Evolutionary conservation across 2,329 filamentous ascomycete species (phyloP).

Genomic region (Helotiales sp.): DNA sequence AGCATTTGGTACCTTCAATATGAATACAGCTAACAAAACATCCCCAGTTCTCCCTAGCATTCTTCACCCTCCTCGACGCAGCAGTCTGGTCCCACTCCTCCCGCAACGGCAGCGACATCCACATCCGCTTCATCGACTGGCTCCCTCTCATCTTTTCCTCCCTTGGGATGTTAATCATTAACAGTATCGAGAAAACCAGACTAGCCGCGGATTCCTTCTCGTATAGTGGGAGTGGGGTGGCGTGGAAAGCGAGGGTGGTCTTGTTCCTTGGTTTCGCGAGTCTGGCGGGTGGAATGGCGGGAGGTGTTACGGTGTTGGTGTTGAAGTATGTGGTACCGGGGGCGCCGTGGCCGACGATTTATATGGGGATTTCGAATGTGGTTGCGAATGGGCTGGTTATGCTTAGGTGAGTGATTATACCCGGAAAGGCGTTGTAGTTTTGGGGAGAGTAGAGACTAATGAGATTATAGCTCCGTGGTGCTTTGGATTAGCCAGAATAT

Average conservation of each 20-base stretch:
- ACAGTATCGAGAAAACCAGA: slow-evolving; percentile 66
- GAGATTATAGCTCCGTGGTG: slow-evolving; percentile 54
- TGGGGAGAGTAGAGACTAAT: slow-evolving; percentile 18
- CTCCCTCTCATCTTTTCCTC: slow-evolving; percentile 66
- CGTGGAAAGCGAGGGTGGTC: slow-evolving; percentile 68
- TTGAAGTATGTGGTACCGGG: slow-evolving; percentile 61
- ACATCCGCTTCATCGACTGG: slow-evolving; percentile 70
- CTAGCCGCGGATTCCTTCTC: slow-evolving; percentile 63
- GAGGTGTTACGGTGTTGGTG: slow-evolving; percentile 67
- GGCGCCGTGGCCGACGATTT: slow-evolving; percentile 59
- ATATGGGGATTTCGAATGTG: slow-evolving; percentile 67
- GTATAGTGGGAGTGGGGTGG: slow-evolving; percentile 62
- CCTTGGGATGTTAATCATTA: slow-evolving; percentile 71
- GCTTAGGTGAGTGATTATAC: slow-evolving; percentile 47
- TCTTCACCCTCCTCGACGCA: slow-evolving; percentile 68
- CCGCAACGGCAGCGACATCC: slow-evolving; percentile 58
- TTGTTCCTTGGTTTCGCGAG: slow-evolving; percentile 67
- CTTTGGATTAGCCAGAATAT: slow-evolving; percentile 72
- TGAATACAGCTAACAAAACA: slow-evolving; percentile 8
- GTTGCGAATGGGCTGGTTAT: slow-evolving; percentile 64
- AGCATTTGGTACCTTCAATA: not conserved
- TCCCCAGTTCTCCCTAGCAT: slow-evolving; percentile 63
- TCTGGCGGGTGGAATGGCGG: slow-evolving; percentile 67
- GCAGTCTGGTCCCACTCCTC: slow-evolving; percentile 65
- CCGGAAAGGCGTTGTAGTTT: not conserved